Evolutionary conservation across 306 rosid species (phyloP), one percentile per base, ranked within the genome.

Genomic region (Quercus mongolica): DNA sequence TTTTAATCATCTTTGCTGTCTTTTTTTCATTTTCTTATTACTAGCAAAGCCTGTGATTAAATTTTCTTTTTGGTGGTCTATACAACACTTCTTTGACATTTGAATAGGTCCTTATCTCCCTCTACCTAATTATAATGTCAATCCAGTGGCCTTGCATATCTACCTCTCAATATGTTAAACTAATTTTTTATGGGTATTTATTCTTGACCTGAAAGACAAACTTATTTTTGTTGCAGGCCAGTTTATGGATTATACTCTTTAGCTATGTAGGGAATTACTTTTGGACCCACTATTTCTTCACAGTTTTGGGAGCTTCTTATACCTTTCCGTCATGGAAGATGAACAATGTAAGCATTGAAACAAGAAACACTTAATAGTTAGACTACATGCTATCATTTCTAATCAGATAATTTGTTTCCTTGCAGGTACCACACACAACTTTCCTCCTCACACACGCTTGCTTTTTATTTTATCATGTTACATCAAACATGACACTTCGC

Each of bases 321-420:
- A 96, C 99, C 74, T 96, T 96, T 79, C 99, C 99, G 25, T 96
- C 99, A 21, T 96, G 99, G 99, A 96, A 59, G 81, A 96, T 96
- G 99, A 96, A 96, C 88, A 84, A 96, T 81, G 99, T 96, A 90
- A 87, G 96, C 64, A 35, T 54, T 18, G 56, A 64, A 81, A 41
- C 82, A 41, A 57, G 55, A 69, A 71, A 74, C 30, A 38, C 68
- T 80, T 68, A 75, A 64, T 44, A 71, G 30, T 82, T 74, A 41
- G 70, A 23, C 71, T 74, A 30, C 73, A 51, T 69, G n/a, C 77
- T 65, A 76, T 67, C 13, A 62, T 71, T 77, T 69, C 86, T 74
- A 76, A 83, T 72, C 18, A 25, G 71, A 79, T 65, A 76, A 51
- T 83, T 76, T 85, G 72, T 52, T 74, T 65, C 70, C 76, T 74